Percentiles rank a stretch among this genome's conserved stretches.
These are phyloP conservation scores for Tympanopsis confertula DNA, from an alignment of 2,329 filamentous ascomycete species.

Conservation along the genomic window DNA sequence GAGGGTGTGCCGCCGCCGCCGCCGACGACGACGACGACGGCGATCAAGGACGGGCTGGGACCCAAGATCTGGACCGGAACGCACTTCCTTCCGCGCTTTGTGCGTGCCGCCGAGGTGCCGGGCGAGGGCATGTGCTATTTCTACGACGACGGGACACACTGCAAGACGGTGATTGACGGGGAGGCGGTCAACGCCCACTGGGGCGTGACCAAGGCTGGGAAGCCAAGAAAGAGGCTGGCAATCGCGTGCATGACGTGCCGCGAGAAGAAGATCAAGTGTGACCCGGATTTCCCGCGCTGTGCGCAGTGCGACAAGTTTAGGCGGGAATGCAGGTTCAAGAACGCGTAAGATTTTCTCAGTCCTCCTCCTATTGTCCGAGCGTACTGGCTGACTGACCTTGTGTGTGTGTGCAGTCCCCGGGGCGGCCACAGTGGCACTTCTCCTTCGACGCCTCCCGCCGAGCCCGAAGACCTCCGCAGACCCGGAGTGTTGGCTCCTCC, in stretches of 20 bases:
- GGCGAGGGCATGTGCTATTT: slow-evolving; percentile 76
- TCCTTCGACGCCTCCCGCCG: slow-evolving; percentile 37
- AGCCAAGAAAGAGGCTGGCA: slow-evolving; percentile 79
- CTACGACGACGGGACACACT: slow-evolving; percentile 75
- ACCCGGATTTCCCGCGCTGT: slow-evolving; percentile 77
- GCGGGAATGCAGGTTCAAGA: slow-evolving; percentile 72
- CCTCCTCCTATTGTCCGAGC: neutral
- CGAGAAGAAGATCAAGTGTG: slow-evolving; percentile 96
- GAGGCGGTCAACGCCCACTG: slow-evolving; percentile 81
- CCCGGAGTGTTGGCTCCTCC: slow-evolving; percentile 16
- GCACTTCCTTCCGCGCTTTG: slow-evolving; percentile 55
- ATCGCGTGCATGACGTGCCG: slow-evolving; percentile 88
- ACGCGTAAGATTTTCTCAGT: slow-evolving; percentile 56
- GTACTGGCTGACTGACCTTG: slow-evolving; percentile 7
- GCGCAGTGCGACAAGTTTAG: slow-evolving; percentile 89
- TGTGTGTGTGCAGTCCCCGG: slow-evolving; percentile 32
- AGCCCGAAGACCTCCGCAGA: slow-evolving; percentile 29
- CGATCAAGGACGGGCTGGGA: slow-evolving; percentile 44
- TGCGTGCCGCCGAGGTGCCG: slow-evolving; percentile 53
- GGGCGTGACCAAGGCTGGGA: slow-evolving; percentile 89
- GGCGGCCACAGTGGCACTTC: slow-evolving; percentile 44
- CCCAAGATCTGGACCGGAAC: slow-evolving; percentile 61
- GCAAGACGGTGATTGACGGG: slow-evolving; percentile 73
- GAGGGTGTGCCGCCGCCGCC: slow-evolving; percentile 10
- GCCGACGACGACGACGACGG: slow-evolving; percentile 14